Evolutionary conservation across 2,329 filamentous ascomycete genomes (phyloP), one percentile per base, ranked within the genome.

Genomic region (Colletotrichum navitas): DNA sequence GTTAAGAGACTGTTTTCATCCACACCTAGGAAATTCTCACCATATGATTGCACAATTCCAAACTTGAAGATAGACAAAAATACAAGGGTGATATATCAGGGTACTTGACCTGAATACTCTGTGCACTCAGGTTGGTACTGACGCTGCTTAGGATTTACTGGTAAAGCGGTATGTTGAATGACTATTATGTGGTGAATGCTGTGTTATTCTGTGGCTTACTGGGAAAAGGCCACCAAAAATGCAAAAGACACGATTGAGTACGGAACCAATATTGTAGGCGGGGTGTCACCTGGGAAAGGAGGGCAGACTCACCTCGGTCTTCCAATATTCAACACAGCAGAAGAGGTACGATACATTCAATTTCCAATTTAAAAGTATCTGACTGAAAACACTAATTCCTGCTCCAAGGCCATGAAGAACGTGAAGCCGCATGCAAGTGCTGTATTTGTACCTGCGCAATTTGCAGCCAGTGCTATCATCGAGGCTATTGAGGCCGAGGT

Each of bases 401-500:
- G 0, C 4, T 0, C 12, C 3, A 32, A 83, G 81, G 81, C 82
- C 1, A 78, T 82, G 74, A 43, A 74, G 2, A 26, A 75, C 3
- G 76, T 82, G 7, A 78, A 89, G 75, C 91, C 92, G 0, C 88
- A 93, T 79, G 92, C 91, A 12, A 92, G 90, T 11, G 90, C 90
- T 1, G 91, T 94, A n/a, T 94, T 93, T 73, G 91, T 93, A 0
- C 90, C 91, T 0, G 92, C 92, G 1, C 86, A 87, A 54, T 87
- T 89, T 58, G 92, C 92, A 1, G 88, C 90, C 2, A 82, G 84
- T 61, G 92, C 92, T 0, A 93, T 94, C 74, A 89, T 92, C 76
- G 92, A 94, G 76, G 89, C 92, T 1, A 91, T 95, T 68, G 92
- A 93, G 77, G 92, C 92, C 0, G 92, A 95, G 77, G 90, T 95